These are phyloP conservation scores for Suillus paluster DNA, from an alignment of 768 basidiomycete species.

Conservation along the genomic window DNA sequence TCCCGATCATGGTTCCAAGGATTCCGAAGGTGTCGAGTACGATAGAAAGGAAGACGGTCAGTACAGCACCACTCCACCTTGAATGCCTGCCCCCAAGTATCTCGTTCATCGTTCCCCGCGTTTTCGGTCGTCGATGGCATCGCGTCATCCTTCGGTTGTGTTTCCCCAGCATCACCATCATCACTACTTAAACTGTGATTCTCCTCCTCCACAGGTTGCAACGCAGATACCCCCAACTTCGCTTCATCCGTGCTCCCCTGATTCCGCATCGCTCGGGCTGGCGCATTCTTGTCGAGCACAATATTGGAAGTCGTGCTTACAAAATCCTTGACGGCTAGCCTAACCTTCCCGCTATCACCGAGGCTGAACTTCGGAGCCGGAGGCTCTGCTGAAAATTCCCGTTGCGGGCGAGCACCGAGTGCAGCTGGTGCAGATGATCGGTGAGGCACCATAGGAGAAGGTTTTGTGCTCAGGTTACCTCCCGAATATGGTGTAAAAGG, in stretches of 20 bases:
- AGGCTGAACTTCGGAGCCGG: constrained; percentile 37
- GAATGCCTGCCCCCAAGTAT: constrained; percentile 79
- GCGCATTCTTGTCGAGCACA: constrained; percentile 46
- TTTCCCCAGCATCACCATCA: constrained; percentile 26
- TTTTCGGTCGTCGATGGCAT: constrained; percentile 8
- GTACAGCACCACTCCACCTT: constrained; percentile 82
- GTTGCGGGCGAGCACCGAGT: constrained; percentile 41
- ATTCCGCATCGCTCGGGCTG: constrained; percentile 36
- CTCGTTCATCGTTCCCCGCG: constrained; percentile 20
- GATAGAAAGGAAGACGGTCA: constrained; percentile 70
- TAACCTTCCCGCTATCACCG: constrained; percentile 23
- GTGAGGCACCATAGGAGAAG: neutral
- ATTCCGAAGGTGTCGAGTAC: constrained; percentile 82
- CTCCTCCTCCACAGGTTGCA: constrained; percentile 32
- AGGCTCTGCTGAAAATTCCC: constrained; percentile 31
- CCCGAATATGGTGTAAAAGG: constrained; percentile 24
- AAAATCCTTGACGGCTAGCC: constrained; percentile 7
- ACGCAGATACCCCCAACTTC: constrained; percentile 11
- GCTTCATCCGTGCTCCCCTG: constrained; percentile 22
- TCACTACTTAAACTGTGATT: neutral
- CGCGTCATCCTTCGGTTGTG: constrained; percentile 21
- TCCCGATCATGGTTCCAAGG: constrained; percentile 90
- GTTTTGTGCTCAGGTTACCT: neutral
- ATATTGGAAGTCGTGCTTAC: constrained; percentile 29
- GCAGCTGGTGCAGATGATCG: constrained; percentile 57